Base-by-base conservation (phyloP, 805 yeast species). In the Sungouiozyma ichnusensis region DNA sequence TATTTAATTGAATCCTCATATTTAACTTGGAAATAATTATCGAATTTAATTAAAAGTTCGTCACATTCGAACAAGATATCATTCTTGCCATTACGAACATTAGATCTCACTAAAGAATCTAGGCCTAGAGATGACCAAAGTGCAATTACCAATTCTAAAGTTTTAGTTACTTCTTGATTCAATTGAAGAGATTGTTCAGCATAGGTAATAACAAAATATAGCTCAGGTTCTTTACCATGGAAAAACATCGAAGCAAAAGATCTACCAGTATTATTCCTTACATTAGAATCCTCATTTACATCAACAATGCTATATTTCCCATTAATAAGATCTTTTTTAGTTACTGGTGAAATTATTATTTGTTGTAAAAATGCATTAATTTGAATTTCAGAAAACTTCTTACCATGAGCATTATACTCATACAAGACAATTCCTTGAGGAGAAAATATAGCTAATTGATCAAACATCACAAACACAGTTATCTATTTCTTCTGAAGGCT, bases 131-230 rank as follows among this genome's bases (percentile, higher is more conserved):
- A 53, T 2, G 64, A 66, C 52, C 66, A 60, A 35, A 67, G 54
- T 24, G 53, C 57, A 33, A 58, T 41, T 1, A 65, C 68, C 3
- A 65, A 50, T 11, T 56, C 51, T 13, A 71, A 60, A 1, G 75
- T 62, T 37, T 68, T 68, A 16, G 67, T 62, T 42, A 74, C 66
- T 16, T 63, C 71, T 34, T 65, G 66, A 29, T 68, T 64, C n/a
- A 75, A 45, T 17, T 66, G 69, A 16, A 70, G 60, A 33, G 51
- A 68, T 65, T 41, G 66, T 52, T 42, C 71, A 51, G 47, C 77
- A 62, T 35, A 76, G 64, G 63, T 68, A 63, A 32, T 69, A 59
- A 46, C 67, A 40, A 53, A 58, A 38, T 52, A 54, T 20, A 61
- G 29, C 29, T 55, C 59, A 2, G 65, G 65, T 36, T 57, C 58